These are phyloP conservation scores for Linnemannia schmuckeri DNA, from an alignment of 192 early-diverging fungal genomes.

Conservation along the genomic window DNA sequence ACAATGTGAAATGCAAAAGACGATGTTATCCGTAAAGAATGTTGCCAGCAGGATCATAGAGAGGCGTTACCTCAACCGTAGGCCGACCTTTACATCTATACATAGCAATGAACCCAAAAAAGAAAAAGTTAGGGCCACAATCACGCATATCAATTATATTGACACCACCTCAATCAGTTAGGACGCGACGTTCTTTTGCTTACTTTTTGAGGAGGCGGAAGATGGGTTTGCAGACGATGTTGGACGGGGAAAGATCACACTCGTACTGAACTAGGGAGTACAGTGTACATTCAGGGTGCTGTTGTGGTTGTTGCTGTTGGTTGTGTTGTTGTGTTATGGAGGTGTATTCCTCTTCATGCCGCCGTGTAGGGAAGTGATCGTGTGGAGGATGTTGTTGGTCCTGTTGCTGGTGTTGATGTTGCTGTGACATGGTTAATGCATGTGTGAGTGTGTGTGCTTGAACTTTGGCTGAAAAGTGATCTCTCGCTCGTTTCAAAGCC, in stretches of 20 bases:
- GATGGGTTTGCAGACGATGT: constrained; percentile 38
- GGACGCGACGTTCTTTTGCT: not conserved
- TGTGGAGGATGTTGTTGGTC: not conserved
- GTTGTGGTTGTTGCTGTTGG: not conserved
- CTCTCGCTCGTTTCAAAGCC: not conserved
- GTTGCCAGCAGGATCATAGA: constrained; percentile 46
- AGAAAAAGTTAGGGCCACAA: not conserved
- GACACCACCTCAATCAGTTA: too few species aligned
- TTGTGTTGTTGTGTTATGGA: not conserved
- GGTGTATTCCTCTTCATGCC: not conserved
- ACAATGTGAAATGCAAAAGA: not conserved
- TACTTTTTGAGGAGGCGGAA: constrained; percentile 48
- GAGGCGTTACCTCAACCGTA: constrained; percentile 46
- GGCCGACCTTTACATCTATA: constrained; percentile 42
- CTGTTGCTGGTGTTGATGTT: not conserved
- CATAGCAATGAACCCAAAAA: not conserved
- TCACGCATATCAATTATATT: not conserved
- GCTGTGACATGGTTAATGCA: not conserved
- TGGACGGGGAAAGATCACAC: constrained; percentile 32
- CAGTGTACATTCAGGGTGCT: constrained; percentile 32
- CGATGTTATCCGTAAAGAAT: constrained; percentile 9
- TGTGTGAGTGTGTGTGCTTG: not conserved
- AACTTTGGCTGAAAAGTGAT: not conserved
- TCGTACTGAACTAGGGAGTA: constrained; percentile 54
- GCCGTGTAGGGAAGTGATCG: not conserved